These are phyloP conservation scores for Candida sp. DNA, from an alignment of 1,139 yeast species.

Conservation along the genomic window DNA sequence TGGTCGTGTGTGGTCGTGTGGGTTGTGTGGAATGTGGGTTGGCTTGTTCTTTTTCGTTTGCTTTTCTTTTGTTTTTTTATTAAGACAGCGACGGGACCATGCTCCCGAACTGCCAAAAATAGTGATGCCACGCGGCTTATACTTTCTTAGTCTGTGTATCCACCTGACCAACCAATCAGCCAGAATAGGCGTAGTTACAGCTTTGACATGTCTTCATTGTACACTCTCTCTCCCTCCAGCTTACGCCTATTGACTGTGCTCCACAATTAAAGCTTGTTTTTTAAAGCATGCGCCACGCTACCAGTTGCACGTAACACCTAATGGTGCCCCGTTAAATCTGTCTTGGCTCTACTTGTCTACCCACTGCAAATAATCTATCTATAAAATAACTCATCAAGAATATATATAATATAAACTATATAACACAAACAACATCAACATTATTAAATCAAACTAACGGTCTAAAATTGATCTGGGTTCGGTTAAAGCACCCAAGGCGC, in stretches of 20 bases:
- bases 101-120: background rate
- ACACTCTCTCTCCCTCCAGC: too few species aligned
- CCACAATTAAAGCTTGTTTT: too few species aligned
- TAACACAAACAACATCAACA: background rate
- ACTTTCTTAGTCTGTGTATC: background rate
- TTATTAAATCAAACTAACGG: background rate
- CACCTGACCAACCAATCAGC: background rate
- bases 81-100: too few species aligned
- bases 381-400: background rate
- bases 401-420: background rate
- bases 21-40: background rate
- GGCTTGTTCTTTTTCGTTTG: background rate
- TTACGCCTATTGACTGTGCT: too few species aligned
- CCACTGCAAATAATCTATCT: background rate
- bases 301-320: too few species aligned
- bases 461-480: background rate
- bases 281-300: too few species aligned
- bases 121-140: background rate
- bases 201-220: too few species aligned
- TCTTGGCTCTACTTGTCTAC: too few species aligned
- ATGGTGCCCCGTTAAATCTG: too few species aligned
- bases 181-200: too few species aligned
- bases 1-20: background rate
- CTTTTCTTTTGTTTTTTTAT: too few species aligned
- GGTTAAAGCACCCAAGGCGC: conserved; percentile 85